Evolutionary conservation across 1,284 basidiomycete species (phyloP).

Genomic region (Tylopilus orsonianus): DNA sequence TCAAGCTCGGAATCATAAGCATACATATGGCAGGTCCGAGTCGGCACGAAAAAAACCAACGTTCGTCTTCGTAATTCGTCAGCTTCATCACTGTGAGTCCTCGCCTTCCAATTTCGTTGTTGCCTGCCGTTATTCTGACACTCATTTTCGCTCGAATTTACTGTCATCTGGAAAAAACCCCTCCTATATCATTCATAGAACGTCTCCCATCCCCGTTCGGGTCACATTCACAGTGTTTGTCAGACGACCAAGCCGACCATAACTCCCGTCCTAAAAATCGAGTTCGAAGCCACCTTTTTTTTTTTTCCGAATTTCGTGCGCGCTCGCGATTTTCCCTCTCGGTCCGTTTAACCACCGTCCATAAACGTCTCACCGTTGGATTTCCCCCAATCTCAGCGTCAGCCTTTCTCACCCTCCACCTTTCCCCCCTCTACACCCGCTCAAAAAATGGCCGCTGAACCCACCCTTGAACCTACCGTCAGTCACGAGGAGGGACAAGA

Average conservation of each 20-base stretch:
- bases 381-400: conserved; percentile 3
- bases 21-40: conserved; percentile 19
- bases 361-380: conserved; percentile 8
- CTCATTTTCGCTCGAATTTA: conserved; percentile 2
- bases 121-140: conserved; percentile 20
- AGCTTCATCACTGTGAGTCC: conserved; percentile 12
- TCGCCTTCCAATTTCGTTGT: conserved; percentile 15
- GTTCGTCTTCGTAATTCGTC: conserved; percentile 28
- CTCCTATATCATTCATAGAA: conserved; percentile 13
- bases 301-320: neutral
- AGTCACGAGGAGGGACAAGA: conserved; percentile 3
- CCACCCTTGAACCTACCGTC: conserved; percentile 14
- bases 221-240: conserved; percentile 6
- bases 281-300: neutral
- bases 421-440: neutral
- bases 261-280: neutral
- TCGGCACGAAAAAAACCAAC: conserved; percentile 20
- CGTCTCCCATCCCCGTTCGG: neutral
- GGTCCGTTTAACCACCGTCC: conserved; percentile 13
- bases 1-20: conserved; percentile 7
- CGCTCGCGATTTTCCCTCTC: conserved; percentile 1
- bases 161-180: conserved; percentile 2
- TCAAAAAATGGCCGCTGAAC: conserved; percentile 25
- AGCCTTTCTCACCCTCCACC: conserved; percentile 9
- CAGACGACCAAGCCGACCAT: conserved; percentile 6